These are phyloP conservation scores for Vitis cinerea DNA, from an alignment of 164 flowering plant species.

Conservation along the genomic window DNA sequence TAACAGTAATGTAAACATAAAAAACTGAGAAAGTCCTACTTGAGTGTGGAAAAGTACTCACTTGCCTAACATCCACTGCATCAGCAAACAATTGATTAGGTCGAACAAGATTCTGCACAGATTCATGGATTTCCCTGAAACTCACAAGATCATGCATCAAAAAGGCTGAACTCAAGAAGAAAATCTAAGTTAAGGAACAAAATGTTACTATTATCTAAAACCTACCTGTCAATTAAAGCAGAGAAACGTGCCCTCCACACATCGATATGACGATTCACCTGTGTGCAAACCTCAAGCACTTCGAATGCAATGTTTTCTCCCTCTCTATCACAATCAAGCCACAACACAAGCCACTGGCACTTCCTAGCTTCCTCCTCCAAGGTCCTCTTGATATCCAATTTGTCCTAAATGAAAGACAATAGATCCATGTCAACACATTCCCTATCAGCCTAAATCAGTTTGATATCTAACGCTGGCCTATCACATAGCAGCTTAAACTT, in stretches of 20 bases:
- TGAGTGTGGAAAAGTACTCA: conserved; percentile 23
- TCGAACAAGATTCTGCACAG: conserved; percentile 66
- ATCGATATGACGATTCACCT: conserved; percentile 51
- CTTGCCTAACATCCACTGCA: conserved; percentile 98
- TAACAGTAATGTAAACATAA: too few relatives aligned
- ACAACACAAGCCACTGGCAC: conserved; percentile 85
- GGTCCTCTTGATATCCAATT: conserved; percentile 75
- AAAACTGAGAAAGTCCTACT: background rate
- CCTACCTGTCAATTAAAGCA: conserved; percentile 81
- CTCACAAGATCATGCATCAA: conserved; percentile 6
- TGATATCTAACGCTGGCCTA: too few relatives aligned
- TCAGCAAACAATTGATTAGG: conserved; percentile 81
- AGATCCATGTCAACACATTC: background rate
- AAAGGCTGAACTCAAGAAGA: background rate
- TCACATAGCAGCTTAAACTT: too few relatives aligned
- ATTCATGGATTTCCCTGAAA: conserved; percentile 73
- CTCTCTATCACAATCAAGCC: conserved; percentile 99
- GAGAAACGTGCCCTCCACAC: conserved; percentile 88
- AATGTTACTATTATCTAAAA: background rate
- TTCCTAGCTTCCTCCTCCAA: conserved; percentile 85
- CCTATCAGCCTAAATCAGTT: too few relatives aligned
- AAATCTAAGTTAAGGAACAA: background rate
- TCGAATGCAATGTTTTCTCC: conserved; percentile 98
- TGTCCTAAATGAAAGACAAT: conserved; percentile 47
- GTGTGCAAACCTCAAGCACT: conserved; percentile 76